A percentile compares a stretch with the other conserved stretches of the same genome.
Evolutionary conservation across 192 early-diverging fungal species (phyloP).

Genomic region (Piromyces sp.): DNA sequence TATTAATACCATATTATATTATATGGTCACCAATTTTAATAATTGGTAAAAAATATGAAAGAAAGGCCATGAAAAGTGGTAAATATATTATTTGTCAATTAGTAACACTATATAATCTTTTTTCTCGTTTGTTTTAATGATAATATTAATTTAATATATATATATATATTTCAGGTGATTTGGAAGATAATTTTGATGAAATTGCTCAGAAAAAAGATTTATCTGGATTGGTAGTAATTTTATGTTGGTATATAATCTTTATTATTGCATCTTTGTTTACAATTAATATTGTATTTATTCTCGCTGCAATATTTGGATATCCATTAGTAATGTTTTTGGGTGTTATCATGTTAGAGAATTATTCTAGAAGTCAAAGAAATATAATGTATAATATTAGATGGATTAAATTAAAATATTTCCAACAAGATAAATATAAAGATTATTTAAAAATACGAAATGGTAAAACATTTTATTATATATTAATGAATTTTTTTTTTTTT

Average conservation of each 20-base stretch:
- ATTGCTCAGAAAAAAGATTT: background rate
- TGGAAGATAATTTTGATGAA: background rate
- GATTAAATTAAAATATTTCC: background rate
- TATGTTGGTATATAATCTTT: background rate
- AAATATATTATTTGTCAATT: too few relatives aligned
- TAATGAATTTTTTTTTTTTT: too few relatives aligned
- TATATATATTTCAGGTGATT: background rate
- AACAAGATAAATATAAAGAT: background rate
- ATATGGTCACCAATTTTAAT: background rate
- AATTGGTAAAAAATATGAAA: background rate
- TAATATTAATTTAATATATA: background rate
- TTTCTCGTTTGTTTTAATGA: too few relatives aligned
- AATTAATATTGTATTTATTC: background rate
- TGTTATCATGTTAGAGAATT: background rate
- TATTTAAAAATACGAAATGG: background rate
- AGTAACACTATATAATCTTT: too few relatives aligned
- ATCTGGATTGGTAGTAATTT: background rate
- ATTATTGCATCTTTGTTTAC: background rate
- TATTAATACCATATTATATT: background rate
- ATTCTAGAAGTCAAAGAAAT: background rate
- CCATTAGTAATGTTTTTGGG: background rate
- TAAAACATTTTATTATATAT: background rate
- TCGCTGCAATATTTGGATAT: background rate
- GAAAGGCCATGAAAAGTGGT: background rate
- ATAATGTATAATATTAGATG: background rate